Evolutionary conservation across 179 eudicot species (phyloP).

Genomic region (Spergularia azorica): DNA sequence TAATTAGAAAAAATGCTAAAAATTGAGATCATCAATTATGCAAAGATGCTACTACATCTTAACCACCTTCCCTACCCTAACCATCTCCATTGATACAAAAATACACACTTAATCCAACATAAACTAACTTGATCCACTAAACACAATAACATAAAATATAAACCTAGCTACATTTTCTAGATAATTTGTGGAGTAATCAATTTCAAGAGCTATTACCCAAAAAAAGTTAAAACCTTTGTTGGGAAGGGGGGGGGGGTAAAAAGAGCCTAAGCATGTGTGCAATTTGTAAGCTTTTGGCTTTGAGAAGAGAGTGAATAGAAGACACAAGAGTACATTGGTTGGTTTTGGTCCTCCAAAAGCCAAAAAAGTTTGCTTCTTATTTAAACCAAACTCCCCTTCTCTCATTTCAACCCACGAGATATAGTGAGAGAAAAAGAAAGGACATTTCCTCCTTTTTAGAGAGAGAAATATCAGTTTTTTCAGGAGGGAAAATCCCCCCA

Average conservation of each 20-base stretch:
- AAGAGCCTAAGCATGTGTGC: neutral
- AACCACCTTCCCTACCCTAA: too few relatives aligned
- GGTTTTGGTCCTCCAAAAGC: neutral
- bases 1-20: too few relatives aligned
- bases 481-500: slow-evolving; percentile 17
- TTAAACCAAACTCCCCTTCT: slow-evolving; percentile 19
- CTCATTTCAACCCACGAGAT: slow-evolving; percentile 22
- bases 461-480: neutral
- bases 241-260: neutral
- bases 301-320: neutral
- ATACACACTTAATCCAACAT: too few relatives aligned
- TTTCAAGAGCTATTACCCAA: too few relatives aligned
- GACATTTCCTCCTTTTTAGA: neutral
- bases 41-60: too few relatives aligned
- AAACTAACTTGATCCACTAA: too few relatives aligned
- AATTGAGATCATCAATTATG: too few relatives aligned
- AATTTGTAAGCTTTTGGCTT: slow-evolving; percentile 8
- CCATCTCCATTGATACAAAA: too few relatives aligned
- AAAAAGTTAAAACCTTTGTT: neutral
- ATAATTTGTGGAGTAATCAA: too few relatives aligned
- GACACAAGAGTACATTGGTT: slow-evolving; percentile 8
- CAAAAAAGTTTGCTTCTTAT: neutral
- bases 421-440: slow-evolving; percentile 17
- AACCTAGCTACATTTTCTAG: too few relatives aligned
- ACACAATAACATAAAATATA: too few relatives aligned